Percentiles rank a stretch among this genome's conserved stretches.
These are phyloP conservation scores for Melocanna baccifera DNA, from an alignment of 176 grass and related monocot species.

Conservation along the genomic window DNA sequence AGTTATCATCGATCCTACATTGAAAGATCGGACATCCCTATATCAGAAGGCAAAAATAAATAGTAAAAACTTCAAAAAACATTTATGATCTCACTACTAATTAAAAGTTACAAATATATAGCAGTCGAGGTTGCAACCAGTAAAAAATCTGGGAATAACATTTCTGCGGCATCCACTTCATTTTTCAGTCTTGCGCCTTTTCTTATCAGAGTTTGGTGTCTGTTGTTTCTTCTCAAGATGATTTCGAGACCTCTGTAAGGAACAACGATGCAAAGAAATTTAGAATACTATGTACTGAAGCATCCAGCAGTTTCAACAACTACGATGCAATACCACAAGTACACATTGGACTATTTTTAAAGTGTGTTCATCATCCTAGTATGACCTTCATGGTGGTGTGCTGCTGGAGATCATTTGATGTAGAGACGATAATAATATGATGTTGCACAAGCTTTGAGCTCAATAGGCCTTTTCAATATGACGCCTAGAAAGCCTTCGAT, in stretches of 20 bases:
- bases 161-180: neutral
- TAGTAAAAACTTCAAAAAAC: neutral
- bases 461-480: conserved; percentile 1
- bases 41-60: neutral
- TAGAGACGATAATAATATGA: neutral
- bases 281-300: neutral
- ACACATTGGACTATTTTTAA: neutral
- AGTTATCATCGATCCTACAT: no score
- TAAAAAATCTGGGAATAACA: neutral
- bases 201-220: conserved; percentile 35
- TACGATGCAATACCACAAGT: neutral
- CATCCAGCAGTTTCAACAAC: neutral
- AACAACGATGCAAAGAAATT: neutral
- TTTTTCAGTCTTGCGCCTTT: conserved; percentile 39
- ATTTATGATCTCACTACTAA: neutral
- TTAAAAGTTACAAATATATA: neutral
- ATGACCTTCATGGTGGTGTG: conserved; percentile 11
- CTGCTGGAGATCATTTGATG: conserved; percentile 11
- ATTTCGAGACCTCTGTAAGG: conserved; percentile 50
- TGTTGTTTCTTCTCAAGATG: conserved; percentile 35
- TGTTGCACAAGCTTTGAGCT: conserved; percentile 28
- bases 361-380: conserved; percentile 8
- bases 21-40: no score
- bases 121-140: neutral
- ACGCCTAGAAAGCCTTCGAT: conserved; percentile 24